Percentiles rank a stretch among this genome's conserved stretches.
phyloP scores from a whole-genome alignment of 2,329 filamentous ascomycete species.

The Beauveria sp. region DNA sequence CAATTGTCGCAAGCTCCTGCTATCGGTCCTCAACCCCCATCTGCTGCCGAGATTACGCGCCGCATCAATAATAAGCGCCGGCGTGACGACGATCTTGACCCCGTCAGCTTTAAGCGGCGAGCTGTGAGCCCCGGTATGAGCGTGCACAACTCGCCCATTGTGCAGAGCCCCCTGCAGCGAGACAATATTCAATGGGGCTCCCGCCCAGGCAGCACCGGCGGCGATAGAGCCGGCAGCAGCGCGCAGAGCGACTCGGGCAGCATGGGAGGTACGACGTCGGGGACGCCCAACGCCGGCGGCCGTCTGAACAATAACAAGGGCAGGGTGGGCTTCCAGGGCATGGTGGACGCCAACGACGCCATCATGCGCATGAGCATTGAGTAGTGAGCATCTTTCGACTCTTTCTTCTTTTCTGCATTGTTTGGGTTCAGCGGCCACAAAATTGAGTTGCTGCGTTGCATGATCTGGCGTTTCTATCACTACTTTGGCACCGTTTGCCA shows the following conservation, averaged over 20 bases:
- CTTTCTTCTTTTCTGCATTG: background rate
- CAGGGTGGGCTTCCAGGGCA: constrained; percentile 76
- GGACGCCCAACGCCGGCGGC: constrained; percentile 22
- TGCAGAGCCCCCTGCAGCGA: constrained; percentile 74
- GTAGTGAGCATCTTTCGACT: constrained; percentile 30
- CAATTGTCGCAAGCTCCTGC: constrained; percentile 23
- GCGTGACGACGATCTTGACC: constrained; percentile 85
- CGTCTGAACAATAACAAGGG: constrained; percentile 45
- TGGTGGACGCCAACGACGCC: constrained; percentile 92
- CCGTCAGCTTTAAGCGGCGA: constrained; percentile 78
- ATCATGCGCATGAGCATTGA: constrained; percentile 98
- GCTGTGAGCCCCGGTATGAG: constrained; percentile 90
- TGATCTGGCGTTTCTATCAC: constrained; percentile 3
- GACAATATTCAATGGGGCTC: constrained; percentile 67
- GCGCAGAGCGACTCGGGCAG: constrained; percentile 45
- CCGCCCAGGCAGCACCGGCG: constrained; percentile 55
- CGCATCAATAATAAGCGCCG: constrained; percentile 77
- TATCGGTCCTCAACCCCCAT: constrained; percentile 42
- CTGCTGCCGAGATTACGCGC: constrained; percentile 66
- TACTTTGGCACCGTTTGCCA: background rate
- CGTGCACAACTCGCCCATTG: constrained; percentile 79
- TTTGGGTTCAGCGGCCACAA: background rate
- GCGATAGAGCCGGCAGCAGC: constrained; percentile 42
- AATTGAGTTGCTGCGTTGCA: constrained; percentile 3
- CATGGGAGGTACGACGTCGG: constrained; percentile 27